Percentiles rank a stretch among this genome's conserved stretches.
These are phyloP conservation scores for Nicotiana benthamiana DNA, from an alignment of 257 asterid species.

Conservation along the genomic window DNA sequence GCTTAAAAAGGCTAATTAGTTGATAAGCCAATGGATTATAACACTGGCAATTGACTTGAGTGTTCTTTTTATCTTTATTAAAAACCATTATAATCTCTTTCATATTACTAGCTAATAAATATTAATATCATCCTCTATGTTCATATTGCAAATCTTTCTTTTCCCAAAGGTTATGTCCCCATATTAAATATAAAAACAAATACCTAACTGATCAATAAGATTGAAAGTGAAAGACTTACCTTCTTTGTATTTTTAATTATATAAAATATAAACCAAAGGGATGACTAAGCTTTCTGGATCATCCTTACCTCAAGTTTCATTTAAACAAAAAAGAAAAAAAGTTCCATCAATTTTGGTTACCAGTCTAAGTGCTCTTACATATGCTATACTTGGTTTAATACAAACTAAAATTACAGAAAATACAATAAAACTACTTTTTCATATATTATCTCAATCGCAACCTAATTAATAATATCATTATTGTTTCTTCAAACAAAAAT, in stretches of 20 bases:
- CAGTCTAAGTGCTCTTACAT: background rate
- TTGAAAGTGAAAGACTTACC: background rate
- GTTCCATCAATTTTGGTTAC: background rate
- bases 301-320: background rate
- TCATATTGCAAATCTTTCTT: background rate
- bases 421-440: no score
- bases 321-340: background rate
- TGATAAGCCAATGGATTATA: background rate
- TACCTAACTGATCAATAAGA: background rate
- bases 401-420: no score
- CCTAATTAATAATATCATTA: no score
- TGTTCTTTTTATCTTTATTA: background rate
- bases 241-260: background rate
- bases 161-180: background rate
- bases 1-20: background rate
- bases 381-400: background rate
- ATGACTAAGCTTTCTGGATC: background rate
- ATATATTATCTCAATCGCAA: no score
- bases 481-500: no score
- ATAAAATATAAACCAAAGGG: background rate
- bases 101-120: background rate
- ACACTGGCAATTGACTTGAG: background rate
- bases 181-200: background rate
- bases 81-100: background rate
- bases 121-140: background rate